Percentiles rank a stretch among this genome's conserved stretches.
Conservation (phyloP, 179 eudicot species). For the Silene noctiflora region DNA sequence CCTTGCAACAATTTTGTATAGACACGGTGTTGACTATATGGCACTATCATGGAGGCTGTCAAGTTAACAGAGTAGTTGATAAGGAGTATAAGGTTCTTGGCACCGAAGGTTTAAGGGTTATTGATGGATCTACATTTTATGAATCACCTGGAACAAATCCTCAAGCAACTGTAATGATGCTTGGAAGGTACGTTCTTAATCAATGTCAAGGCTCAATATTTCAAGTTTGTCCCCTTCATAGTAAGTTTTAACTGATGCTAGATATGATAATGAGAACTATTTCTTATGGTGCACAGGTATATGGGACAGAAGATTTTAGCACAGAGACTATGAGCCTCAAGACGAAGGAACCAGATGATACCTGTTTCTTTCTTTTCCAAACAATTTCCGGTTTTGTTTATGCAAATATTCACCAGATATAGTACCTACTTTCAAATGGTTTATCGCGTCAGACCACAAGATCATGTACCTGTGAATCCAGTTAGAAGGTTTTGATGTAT, state of each 20-base stretch:
- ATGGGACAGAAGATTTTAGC: slow-evolving; percentile 58
- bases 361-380: slow-evolving; percentile 19
- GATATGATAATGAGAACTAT: slow-evolving; percentile 6
- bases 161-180: slow-evolving; percentile 95
- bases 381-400: slow-evolving; percentile 11
- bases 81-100: slow-evolving; percentile 66
- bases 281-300: slow-evolving; percentile 45
- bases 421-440: background rate
- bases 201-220: background rate
- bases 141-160: slow-evolving; percentile 85
- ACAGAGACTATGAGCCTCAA: slow-evolving; percentile 30
- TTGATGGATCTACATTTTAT: slow-evolving; percentile 70
- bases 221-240: background rate
- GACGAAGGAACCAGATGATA: slow-evolving; percentile 15
- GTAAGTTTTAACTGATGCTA: background rate
- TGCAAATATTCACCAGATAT: slow-evolving; percentile 15
- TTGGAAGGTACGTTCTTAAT: slow-evolving; percentile 65
- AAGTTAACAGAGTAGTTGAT: slow-evolving; percentile 72
- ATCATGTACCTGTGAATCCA: slow-evolving; percentile 17
- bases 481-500: slow-evolving; percentile 15
- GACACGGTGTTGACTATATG: slow-evolving; percentile 84
- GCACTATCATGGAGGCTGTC: slow-evolving; percentile 97
- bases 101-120: slow-evolving; percentile 53
- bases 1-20: slow-evolving; percentile 60
- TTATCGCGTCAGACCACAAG: slow-evolving; percentile 17